phyloP scores from a whole-genome alignment of 352 stramenopile genomes.

The Phytophthora crassamura region DNA sequence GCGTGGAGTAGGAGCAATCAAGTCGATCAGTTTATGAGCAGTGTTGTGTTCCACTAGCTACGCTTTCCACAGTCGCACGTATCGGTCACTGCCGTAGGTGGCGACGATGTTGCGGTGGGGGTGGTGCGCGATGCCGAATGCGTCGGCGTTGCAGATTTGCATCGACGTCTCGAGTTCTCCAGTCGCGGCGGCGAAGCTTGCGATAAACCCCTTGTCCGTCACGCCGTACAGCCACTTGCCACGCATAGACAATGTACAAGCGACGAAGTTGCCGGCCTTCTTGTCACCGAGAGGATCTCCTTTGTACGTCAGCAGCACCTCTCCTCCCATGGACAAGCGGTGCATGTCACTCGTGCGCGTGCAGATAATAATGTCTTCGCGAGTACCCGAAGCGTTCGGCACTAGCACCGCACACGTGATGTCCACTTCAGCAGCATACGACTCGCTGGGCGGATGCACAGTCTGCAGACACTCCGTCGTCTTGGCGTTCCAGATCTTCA shows the following conservation, averaged over 20 bases:
- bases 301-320: slow-evolving; percentile 70
- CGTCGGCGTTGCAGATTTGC: slow-evolving; percentile 84
- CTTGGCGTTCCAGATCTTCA: slow-evolving; percentile 92
- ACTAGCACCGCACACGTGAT: slow-evolving; percentile 77
- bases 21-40: background rate
- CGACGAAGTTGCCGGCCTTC: slow-evolving; percentile 86
- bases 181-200: slow-evolving; percentile 68
- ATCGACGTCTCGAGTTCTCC: slow-evolving; percentile 74
- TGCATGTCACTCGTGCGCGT: slow-evolving; percentile 84
- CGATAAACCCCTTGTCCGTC: slow-evolving; percentile 85
- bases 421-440: slow-evolving; percentile 70
- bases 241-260: slow-evolving; percentile 83
- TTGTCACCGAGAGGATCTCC: slow-evolving; percentile 66
- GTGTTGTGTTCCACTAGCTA: slow-evolving; percentile 22
- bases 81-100: slow-evolving; percentile 89
- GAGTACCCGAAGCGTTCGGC: slow-evolving; percentile 45
- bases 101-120: slow-evolving; percentile 90
- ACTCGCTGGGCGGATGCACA: slow-evolving; percentile 65
- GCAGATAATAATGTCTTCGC: slow-evolving; percentile 86
- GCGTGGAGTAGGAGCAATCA: background rate
- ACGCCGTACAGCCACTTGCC: slow-evolving; percentile 88
- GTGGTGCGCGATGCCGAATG: slow-evolving; percentile 87
- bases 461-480: slow-evolving; percentile 85
- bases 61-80: slow-evolving; percentile 84
- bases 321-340: slow-evolving; percentile 76